phyloP scores from a whole-genome alignment of 192 early-diverging fungal species.

The Coemansia sp. region DNA sequence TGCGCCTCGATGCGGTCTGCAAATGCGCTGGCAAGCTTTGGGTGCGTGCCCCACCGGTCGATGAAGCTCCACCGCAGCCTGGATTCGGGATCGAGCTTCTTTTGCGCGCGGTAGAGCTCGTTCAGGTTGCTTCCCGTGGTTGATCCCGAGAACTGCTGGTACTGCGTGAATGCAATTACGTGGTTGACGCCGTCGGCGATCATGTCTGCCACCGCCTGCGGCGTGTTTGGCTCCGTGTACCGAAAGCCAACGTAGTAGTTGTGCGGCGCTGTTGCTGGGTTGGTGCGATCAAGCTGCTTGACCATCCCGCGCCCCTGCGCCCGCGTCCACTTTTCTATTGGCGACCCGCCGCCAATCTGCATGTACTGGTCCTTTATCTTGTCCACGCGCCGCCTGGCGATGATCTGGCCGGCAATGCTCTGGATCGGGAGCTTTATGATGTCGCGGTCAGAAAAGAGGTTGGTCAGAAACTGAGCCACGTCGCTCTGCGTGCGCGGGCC shows the following conservation, averaged over 20 bases:
- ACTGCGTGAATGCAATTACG: slow-evolving; percentile 91
- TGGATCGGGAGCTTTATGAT: slow-evolving; percentile 92
- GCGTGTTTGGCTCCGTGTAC: slow-evolving; percentile 83
- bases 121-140: slow-evolving; percentile 94
- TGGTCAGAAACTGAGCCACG: slow-evolving; percentile 79
- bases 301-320: slow-evolving; percentile 82
- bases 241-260: slow-evolving; percentile 93
- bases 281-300: slow-evolving; percentile 70
- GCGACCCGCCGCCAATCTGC: slow-evolving; percentile 93
- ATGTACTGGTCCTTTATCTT: slow-evolving; percentile 90
- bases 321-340: slow-evolving; percentile 90
- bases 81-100: slow-evolving; percentile 63
- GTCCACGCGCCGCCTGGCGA: slow-evolving; percentile 82
- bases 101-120: slow-evolving; percentile 74
- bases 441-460: slow-evolving; percentile 91
- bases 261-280: slow-evolving; percentile 84
- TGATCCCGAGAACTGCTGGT: slow-evolving; percentile 97
- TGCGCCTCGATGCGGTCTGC: slow-evolving; percentile 74
- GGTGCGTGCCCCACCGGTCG: slow-evolving; percentile 92
- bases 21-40: slow-evolving; percentile 82
- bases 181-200: slow-evolving; percentile 78
- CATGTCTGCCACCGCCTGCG: slow-evolving; percentile 76
- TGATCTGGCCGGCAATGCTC: slow-evolving; percentile 65
- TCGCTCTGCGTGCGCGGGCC: slow-evolving; percentile 77
- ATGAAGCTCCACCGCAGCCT: slow-evolving; percentile 93